Percentiles rank a stretch among this genome's conserved stretches.
Evolutionary conservation across 768 basidiomycete species (phyloP).

Genomic region (Suillus subluteus): DNA sequence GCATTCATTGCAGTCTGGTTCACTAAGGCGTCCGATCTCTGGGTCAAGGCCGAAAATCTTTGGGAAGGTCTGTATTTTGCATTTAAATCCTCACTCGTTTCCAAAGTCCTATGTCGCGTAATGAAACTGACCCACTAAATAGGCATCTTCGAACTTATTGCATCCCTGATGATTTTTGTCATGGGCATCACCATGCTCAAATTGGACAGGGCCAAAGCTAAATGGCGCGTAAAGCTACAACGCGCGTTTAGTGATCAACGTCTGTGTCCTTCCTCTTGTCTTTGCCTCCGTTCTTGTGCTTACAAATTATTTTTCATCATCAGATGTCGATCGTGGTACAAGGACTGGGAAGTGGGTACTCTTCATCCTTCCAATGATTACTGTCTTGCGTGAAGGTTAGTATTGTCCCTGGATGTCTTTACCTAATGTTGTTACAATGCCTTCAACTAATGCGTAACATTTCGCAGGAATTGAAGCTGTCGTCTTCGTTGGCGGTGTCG

Average conservation of each 20-base stretch:
- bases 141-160: conserved; percentile 75
- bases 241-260: conserved; percentile 69
- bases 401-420: not conserved
- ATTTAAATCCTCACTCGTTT: not conserved
- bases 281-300: not conserved
- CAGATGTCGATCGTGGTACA: conserved; percentile 51
- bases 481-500: conserved; percentile 92
- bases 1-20: conserved; percentile 96
- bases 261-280: conserved; percentile 28
- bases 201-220: conserved; percentile 89
- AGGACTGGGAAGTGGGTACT: conserved; percentile 80
- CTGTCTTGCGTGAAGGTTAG: conserved; percentile 88
- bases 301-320: not conserved
- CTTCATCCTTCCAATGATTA: conserved; percentile 88
- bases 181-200: conserved; percentile 97
- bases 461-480: conserved; percentile 82
- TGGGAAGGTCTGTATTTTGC: conserved; percentile 79
- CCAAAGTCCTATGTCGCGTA: not conserved
- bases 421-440: not conserved
- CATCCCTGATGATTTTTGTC: conserved; percentile 81
- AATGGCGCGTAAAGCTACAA: conserved; percentile 90
- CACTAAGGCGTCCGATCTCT: conserved; percentile 84
- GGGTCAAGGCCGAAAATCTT: conserved; percentile 80
- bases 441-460: not conserved
- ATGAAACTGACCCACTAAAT: not conserved